phyloP scores from a whole-genome alignment of 2,329 filamentous ascomycete species.

The Exophiala sideris region DNA sequence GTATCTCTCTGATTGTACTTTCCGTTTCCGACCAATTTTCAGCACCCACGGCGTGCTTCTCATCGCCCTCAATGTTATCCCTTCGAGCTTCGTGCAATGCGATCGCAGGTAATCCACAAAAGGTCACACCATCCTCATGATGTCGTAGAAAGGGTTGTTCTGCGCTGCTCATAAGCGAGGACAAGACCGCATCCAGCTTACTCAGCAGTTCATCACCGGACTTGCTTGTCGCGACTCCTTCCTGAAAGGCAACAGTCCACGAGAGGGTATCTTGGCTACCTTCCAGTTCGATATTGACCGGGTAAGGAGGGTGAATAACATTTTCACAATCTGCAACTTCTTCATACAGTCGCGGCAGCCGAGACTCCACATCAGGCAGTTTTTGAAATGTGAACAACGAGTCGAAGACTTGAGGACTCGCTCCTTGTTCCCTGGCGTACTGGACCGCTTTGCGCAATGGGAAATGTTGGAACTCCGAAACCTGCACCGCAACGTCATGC shows the following conservation, averaged over 20 bases:
- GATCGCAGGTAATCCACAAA: constrained; percentile 59
- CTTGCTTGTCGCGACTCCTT: constrained; percentile 47
- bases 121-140: constrained; percentile 35
- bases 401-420: constrained; percentile 51
- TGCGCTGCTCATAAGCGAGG: constrained; percentile 51
- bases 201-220: constrained; percentile 54
- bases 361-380: constrained; percentile 36
- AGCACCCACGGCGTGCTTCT: not conserved
- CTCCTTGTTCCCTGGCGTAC: constrained; percentile 43
- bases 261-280: constrained; percentile 52
- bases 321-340: constrained; percentile 54
- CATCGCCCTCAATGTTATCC: not conserved
- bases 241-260: constrained; percentile 72
- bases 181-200: constrained; percentile 59
- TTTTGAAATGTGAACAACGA: constrained; percentile 66
- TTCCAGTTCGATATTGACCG: constrained; percentile 79
- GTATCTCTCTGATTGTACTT: constrained; percentile 43
- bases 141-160: constrained; percentile 49
- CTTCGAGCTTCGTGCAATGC: not conserved
- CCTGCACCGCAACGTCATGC: constrained; percentile 64
- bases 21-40: constrained; percentile 34
- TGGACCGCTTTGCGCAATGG: constrained; percentile 68
- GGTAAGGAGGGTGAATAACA: constrained; percentile 71
- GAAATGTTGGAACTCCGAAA: constrained; percentile 71
- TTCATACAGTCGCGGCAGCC: constrained; percentile 48